These are phyloP conservation scores for Biscogniauxia sp. DNA, from an alignment of 2,329 filamentous ascomycete species.

Conservation along the genomic window DNA sequence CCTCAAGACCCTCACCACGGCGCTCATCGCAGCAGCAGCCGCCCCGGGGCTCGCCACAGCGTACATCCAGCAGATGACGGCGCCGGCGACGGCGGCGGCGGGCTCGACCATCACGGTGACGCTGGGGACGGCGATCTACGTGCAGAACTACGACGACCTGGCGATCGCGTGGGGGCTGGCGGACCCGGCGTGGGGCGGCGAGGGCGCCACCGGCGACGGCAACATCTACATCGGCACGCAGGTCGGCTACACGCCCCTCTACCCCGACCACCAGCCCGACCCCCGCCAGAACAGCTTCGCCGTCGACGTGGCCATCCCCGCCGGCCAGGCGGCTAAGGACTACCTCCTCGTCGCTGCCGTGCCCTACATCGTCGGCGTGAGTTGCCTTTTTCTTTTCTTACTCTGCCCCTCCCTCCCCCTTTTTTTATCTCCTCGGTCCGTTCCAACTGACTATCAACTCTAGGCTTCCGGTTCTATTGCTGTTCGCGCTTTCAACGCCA, in stretches of 20 bases:
- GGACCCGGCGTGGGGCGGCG: conserved; percentile 2
- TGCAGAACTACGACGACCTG: conserved; percentile 36
- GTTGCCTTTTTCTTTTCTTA: conserved; percentile 6
- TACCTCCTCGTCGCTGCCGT: conserved; percentile 27
- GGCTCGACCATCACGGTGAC: conserved; percentile 27
- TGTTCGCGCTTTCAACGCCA: conserved; percentile 13
- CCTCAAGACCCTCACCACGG: conserved; percentile 25
- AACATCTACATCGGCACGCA: conserved; percentile 27
- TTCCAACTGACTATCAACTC: conserved; percentile 1
- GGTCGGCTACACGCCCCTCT: conserved; percentile 30
- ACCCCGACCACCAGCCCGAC: conserved; percentile 20
- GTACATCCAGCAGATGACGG: conserved; percentile 18
- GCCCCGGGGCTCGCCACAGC: conserved; percentile 20
- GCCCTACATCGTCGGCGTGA: conserved; percentile 30
- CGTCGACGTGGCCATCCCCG: conserved; percentile 19
- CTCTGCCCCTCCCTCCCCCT: no score
- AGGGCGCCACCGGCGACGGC: conserved; percentile 14
- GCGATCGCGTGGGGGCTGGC: conserved; percentile 31
- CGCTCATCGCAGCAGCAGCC: conserved; percentile 22
- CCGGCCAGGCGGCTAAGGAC: conserved; percentile 16
- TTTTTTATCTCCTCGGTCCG: no score
- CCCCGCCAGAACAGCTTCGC: conserved; percentile 23
- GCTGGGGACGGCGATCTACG: conserved; percentile 30
- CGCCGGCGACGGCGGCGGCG: conserved; percentile 18
- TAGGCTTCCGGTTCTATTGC: conserved; percentile 26